Evolutionary conservation across 2,329 filamentous ascomycete genomes (phyloP), one percentile per base, ranked within the genome.

Genomic region (Colletotrichum sp.): DNA sequence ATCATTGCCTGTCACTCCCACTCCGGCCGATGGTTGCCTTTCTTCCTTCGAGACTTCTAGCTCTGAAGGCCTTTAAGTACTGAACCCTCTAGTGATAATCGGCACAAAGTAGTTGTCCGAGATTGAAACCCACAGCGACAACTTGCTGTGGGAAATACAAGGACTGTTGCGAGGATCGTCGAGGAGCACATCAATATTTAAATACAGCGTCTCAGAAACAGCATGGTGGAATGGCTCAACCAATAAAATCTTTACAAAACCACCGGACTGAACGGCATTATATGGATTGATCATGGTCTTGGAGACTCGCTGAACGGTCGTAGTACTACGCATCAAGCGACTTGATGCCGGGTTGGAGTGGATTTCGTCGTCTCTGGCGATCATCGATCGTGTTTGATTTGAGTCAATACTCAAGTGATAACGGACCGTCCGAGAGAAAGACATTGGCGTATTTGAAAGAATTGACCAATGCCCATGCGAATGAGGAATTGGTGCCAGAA

Each of bases 61-160:
- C 36, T 39, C 16, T 5, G 2, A 2, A 49, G 44, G 18, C 44
- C 18, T 49, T 49, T 49, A 49, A 49, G 44, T 49, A 49, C 44
- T 12, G 3, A 49, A 0, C 6, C 44, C 18, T 12, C 18, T 6
- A 21, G 44, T 18, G 18, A 21, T 21, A 49, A n/a, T 49, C 2
- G 44, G 18, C 18, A 49, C 9, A 1, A 49, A 0, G 18, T 12
- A 13, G 18, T 7, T 1, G 2, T 21, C 9, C 44, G 9, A 0
- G 18, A 49, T 18, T 6, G 18, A 3, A 12, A 21, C 7, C 6
- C 18, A 49, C 18, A 1, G 18, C 10, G 44, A 49, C 18, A 49
- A 1, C 6, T 2, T 49, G 18, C 5, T 7, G 44, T 21, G 2
- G 44, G 44, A 49, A 49, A 49, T 3, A 49, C 9, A 18, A 7